Evolutionary conservation across 805 yeast genomes (phyloP), one percentile per base, ranked within the genome.

Genomic region (Lipomyces spencermartinsiae): DNA sequence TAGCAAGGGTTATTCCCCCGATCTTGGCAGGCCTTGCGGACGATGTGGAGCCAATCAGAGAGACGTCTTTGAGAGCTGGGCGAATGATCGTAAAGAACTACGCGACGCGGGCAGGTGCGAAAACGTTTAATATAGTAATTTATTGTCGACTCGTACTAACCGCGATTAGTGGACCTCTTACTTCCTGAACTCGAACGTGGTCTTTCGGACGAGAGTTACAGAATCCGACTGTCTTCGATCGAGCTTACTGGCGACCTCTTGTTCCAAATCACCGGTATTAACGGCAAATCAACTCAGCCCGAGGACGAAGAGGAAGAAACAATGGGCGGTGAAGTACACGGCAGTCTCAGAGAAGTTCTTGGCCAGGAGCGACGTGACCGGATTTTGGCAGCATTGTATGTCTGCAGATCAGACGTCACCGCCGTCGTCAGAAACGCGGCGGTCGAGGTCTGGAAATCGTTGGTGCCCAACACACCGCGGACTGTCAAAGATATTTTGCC

Each of bases 161-260:
- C 34, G 19, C 37, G 14, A 31, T 1, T 58, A 10, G 92, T 95
- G 68, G 99, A 94, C 77, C 82, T 95, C 75, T 84, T 95, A 74
- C 84, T 95, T 66, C 99, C 99, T 34, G 99, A 95, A 79, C 85
- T 95, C 67, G 98, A 95, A 79, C 83, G 82, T 63, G 99, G 99
- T 55, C 82, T 95, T 77, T 86, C 92, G 62, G 97, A 92, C 78
- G 80, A 84, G 68, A 91, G 87, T 75, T 86, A 90, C 79, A 88
- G 98, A 76, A 95, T 95, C 76, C 87, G 99, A 79, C 83, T 93
- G 67, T 91, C 97, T 0, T 93, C 98, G 46, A 96, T 95, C 56
- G 97, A 93, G 80, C 90, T 95, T 71, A 89, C 97, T 5, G 98
- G 99, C 73, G 99, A 95, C 73, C 83, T 95, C 75, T 83, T 95